These are phyloP conservation scores for Globisporangium abappressorium DNA, from an alignment of 352 stramenopile genomes.

Conservation along the genomic window DNA sequence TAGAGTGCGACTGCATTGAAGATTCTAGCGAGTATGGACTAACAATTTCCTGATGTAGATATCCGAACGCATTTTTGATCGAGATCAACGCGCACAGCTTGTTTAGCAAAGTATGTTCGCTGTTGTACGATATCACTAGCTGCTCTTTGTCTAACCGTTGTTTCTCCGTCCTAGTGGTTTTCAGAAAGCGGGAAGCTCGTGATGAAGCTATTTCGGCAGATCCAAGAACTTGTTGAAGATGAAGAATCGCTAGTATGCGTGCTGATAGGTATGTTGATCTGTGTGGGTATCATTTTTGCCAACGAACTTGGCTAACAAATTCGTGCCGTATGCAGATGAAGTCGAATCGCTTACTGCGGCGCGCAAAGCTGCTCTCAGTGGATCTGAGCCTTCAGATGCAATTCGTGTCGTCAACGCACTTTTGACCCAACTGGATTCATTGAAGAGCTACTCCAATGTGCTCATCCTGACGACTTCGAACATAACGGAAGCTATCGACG, in stretches of 20 bases:
- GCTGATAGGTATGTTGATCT: slow-evolving; percentile 67
- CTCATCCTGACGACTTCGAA: slow-evolving; percentile 93
- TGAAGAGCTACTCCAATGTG: slow-evolving; percentile 87
- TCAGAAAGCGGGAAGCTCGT: slow-evolving; percentile 93
- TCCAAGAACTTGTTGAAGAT: slow-evolving; percentile 89
- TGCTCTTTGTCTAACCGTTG: neutral
- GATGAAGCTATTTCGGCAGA: slow-evolving; percentile 89
- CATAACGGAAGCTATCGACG: slow-evolving; percentile 89
- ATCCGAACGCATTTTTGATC: slow-evolving; percentile 68
- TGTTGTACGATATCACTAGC: neutral
- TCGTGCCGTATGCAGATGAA: slow-evolving; percentile 58
- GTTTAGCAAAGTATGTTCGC: slow-evolving; percentile 72
- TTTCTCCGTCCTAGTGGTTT: slow-evolving; percentile 78
- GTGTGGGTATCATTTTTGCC: neutral
- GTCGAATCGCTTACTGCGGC: slow-evolving; percentile 90
- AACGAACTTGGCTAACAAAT: neutral
- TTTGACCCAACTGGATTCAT: slow-evolving; percentile 85
- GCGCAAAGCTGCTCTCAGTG: slow-evolving; percentile 60
- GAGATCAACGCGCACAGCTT: slow-evolving; percentile 93
- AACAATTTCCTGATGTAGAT: slow-evolving; percentile 25
- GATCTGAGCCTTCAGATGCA: slow-evolving; percentile 88
- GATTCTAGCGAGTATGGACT: neutral
- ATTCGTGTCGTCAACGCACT: slow-evolving; percentile 92
- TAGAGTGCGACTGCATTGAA: neutral
- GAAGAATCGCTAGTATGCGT: slow-evolving; percentile 88